Evolutionary conservation across 1,284 basidiomycete genomes (phyloP).

Genomic region (Bondarzewia mesenterica): DNA sequence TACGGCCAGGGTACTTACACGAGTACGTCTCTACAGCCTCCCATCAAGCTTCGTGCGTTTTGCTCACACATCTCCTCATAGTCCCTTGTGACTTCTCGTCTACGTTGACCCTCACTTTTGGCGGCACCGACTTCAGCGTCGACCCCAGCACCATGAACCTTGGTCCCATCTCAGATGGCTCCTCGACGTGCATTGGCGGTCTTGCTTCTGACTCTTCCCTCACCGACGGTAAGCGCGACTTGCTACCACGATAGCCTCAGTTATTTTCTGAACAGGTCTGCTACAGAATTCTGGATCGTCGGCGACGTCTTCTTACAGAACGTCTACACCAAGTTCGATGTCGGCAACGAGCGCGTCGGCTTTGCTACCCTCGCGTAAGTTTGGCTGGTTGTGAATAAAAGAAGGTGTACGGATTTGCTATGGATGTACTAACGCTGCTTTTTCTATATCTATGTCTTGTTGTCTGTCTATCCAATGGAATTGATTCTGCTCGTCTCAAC

Average conservation of each 20-base stretch:
- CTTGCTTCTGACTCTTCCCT: conserved; percentile 3
- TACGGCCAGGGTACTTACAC: conserved; percentile 2
- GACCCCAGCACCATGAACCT: conserved; percentile 14
- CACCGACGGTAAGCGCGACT: not conserved
- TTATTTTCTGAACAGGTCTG: not conserved
- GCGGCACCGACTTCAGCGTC: conserved; percentile 14
- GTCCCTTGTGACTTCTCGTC: conserved; percentile 18
- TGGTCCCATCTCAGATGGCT: conserved; percentile 10
- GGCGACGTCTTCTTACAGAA: conserved; percentile 11
- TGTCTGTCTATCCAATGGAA: no score
- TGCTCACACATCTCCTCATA: not conserved
- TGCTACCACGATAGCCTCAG: not conserved
- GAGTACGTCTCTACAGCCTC: conserved; percentile 1
- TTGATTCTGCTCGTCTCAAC: no score
- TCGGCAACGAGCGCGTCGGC: conserved; percentile 16
- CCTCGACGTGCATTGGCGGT: conserved; percentile 17
- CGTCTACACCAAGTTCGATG: conserved; percentile 18
- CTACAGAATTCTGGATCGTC: conserved; percentile 16
- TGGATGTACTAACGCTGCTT: no score
- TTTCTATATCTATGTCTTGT: not conserved
- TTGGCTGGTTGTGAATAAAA: no score
- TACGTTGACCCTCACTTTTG: conserved; percentile 15
- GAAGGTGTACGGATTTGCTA: not conserved
- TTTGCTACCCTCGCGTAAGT: conserved; percentile 17
- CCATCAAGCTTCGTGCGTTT: not conserved